Evolutionary conservation across 768 basidiomycete species (phyloP).

Genomic region (Leccinum disarticulatum): DNA sequence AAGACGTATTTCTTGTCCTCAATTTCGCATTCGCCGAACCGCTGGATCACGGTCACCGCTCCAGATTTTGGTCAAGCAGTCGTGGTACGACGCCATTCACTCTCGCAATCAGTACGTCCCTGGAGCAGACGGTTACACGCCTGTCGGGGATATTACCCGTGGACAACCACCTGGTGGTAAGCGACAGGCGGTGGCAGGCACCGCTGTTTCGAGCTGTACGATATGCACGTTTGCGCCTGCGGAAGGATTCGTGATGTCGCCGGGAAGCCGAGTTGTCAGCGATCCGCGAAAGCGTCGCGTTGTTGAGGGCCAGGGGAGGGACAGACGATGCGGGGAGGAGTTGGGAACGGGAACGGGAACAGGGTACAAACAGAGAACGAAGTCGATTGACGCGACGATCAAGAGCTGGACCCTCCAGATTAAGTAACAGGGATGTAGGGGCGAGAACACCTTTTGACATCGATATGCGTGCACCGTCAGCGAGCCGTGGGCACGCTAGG

Average conservation of each 20-base stretch:
- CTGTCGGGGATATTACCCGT: conserved; percentile 47
- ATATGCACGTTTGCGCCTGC: conserved; percentile 52
- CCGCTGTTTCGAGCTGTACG: conserved; percentile 60
- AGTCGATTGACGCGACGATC: not conserved
- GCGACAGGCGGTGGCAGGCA: conserved; percentile 58
- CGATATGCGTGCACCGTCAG: not conserved
- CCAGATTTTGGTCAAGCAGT: not conserved
- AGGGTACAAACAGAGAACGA: not conserved
- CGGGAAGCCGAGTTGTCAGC: conserved; percentile 29
- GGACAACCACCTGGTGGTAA: conserved; percentile 43
- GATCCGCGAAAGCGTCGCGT: conserved; percentile 47
- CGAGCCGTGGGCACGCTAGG: not conserved
- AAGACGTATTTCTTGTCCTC: conserved; percentile 53
- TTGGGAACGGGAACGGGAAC: not conserved
- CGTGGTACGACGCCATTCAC: conserved; percentile 40
- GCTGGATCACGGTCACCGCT: conserved; percentile 36
- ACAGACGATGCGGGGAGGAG: conserved; percentile 35
- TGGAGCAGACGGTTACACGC: conserved; percentile 45
- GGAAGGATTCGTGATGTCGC: not conserved
- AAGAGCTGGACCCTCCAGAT: not conserved
- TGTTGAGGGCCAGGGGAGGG: conserved; percentile 42
- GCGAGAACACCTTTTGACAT: not conserved
- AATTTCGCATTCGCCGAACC: conserved; percentile 52
- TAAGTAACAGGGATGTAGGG: conserved; percentile 3
- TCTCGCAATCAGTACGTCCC: conserved; percentile 49